phyloP scores from a whole-genome alignment of 495 filamentous ascomycete species.

The Aspergillus cristatus region DNA sequence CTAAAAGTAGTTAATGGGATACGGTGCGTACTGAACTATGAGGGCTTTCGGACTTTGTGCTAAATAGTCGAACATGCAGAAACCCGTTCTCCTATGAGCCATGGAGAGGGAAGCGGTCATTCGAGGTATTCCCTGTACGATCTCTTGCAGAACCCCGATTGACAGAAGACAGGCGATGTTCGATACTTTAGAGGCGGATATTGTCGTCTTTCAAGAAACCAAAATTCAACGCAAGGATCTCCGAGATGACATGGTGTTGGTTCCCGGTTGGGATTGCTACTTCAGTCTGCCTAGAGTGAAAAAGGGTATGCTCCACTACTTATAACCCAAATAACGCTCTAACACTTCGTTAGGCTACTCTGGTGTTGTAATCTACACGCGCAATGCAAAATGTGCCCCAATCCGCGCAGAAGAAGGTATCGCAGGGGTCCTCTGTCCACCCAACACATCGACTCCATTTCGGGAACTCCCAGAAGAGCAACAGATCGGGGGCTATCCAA shows the following conservation, averaged over 20 bases:
- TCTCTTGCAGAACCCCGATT: constrained; percentile 1
- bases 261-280: constrained; percentile 93
- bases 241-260: constrained; percentile 88
- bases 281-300: constrained; percentile 89
- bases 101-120: constrained; percentile 84
- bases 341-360: constrained; percentile 69
- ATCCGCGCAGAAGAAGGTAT: constrained; percentile 92
- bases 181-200: constrained; percentile 85
- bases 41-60: constrained; percentile 1
- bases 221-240: constrained; percentile 96
- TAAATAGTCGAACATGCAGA: constrained; percentile 34
- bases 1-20: constrained; percentile 75
- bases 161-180: constrained; percentile 64
- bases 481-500: constrained; percentile 88
- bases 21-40: constrained; percentile 41
- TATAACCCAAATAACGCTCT: too few relatives aligned
- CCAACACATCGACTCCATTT: constrained; percentile 65
- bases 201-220: constrained; percentile 90
- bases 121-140: constrained; percentile 52
- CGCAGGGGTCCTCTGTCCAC: constrained; percentile 69
- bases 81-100: constrained; percentile 95
- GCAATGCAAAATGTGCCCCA: constrained; percentile 78
- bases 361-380: constrained; percentile 89
- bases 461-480: constrained; percentile 67
- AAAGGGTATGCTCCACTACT: constrained; percentile 52